Base-by-base conservation (phyloP, 208 protist genomes). In the Trypanosoma boissoni region DNA sequence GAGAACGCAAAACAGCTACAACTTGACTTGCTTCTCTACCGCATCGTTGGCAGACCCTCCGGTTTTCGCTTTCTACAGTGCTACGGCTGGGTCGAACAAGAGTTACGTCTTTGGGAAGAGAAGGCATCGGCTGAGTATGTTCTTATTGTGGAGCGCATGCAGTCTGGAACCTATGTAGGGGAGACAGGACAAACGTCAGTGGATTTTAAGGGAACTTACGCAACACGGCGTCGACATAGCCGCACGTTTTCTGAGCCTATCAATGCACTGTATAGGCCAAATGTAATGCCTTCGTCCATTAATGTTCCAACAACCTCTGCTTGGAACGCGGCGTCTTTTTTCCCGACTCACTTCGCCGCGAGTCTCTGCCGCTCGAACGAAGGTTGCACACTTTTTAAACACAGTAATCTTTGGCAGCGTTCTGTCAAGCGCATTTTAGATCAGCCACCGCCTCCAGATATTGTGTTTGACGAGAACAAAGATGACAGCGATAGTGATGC, bases 11-110 rank as follows among this genome's bases (percentile, higher is more conserved):
- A 89, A 58, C 52, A 78, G 59, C 71, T 91, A 24, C 65, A 71
- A 12, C 70, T 86, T 4, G 70, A 85, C 18, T 70, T 68, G 44
- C 69, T 95, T 45, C 70, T 92, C 14, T 95, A 95, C 74, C 78
- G 80, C 48, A 89, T 95, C 32, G 86, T 81, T 6, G 76, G 72
- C 28, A 73, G 83, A 18, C 75, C 83, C 1, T 74, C 73, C 9
- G 89, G 88, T 9, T 89, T 91, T 52, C 81, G 78, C 54, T 95
- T 95, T 68, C 63, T 95, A 21, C 81, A 93, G 42, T 85, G 63
- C 57, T 91, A 91, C 58, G 83, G 83, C 20, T 95, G 89, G 89
- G 76, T 92, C 14, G 77, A 90, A 50, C 62, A 78, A 68, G 85
- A 95, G 72, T 68, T 95, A 59, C 69, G 71, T 10, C 74, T 74